These are phyloP conservation scores for Candida nemodendra DNA, from an alignment of 805 yeast genomes.

Conservation along the genomic window DNA sequence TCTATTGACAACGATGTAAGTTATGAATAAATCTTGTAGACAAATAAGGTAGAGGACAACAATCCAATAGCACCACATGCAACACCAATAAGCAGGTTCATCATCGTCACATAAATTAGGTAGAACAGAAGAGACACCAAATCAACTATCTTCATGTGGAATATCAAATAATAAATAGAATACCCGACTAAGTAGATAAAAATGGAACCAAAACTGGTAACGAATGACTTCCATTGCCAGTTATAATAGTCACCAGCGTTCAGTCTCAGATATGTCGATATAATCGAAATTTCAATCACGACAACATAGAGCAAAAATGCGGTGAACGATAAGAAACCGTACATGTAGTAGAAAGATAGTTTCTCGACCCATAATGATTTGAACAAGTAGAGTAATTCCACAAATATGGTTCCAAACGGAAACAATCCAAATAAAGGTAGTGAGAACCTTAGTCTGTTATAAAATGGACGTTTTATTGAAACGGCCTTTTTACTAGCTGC, in stretches of 20 bases:
- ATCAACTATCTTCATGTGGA: conserved; percentile 59
- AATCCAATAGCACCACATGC: conserved; percentile 77
- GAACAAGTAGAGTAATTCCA: conserved; percentile 70
- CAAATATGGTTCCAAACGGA: conserved; percentile 80
- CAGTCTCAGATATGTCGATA: conserved; percentile 64
- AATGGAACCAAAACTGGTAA: conserved; percentile 64
- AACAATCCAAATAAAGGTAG: conserved; percentile 60
- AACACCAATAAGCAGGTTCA: conserved; percentile 60
- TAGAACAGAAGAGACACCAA: conserved; percentile 66
- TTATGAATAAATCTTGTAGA: conserved; percentile 55
- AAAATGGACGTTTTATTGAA: conserved; percentile 39
- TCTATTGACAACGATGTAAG: no score
- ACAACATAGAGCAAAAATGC: conserved; percentile 57
- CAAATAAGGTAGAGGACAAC: conserved; percentile 63
- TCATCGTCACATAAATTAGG: conserved; percentile 67
- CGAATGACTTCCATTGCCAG: conserved; percentile 86
- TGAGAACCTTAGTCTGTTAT: conserved; percentile 32
- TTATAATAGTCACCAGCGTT: conserved; percentile 46
- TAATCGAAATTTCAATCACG: conserved; percentile 68
- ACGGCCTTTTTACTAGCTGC: conserved; percentile 17
- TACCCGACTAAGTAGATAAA: conserved; percentile 70
- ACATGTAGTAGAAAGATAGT: conserved; percentile 74
- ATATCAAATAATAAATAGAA: conserved; percentile 63
- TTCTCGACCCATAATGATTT: conserved; percentile 79
- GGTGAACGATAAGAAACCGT: conserved; percentile 71